Evolutionary conservation across 768 basidiomycete species (phyloP).

Genomic region (Rhodotorula graminis): DNA sequence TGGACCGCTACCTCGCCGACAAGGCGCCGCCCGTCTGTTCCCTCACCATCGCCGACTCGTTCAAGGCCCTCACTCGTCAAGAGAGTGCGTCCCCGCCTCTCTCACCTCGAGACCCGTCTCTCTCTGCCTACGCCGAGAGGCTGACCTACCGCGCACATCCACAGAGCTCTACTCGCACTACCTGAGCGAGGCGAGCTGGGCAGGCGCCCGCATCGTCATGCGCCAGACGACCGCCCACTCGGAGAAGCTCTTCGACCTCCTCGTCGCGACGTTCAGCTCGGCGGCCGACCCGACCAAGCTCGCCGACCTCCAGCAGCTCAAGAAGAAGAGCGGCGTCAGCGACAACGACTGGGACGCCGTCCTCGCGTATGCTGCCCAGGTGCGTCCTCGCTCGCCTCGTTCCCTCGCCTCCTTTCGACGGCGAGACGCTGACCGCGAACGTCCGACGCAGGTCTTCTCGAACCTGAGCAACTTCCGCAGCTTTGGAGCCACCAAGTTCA

Average conservation of each 20-base stretch:
- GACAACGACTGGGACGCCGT: constrained; percentile 64
- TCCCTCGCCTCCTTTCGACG: no score
- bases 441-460: constrained; percentile 47
- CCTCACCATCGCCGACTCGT: constrained; percentile 64
- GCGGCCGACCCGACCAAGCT: constrained; percentile 13
- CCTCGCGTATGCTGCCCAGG: constrained; percentile 70
- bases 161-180: constrained; percentile 66
- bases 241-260: constrained; percentile 41
- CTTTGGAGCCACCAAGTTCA: constrained; percentile 80
- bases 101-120: neutral
- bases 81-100: constrained; percentile 51
- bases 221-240: constrained; percentile 19
- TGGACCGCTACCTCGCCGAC: constrained; percentile 2
- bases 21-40: constrained; percentile 64
- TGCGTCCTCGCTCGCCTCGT: constrained; percentile 38
- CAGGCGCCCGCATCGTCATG: constrained; percentile 68
- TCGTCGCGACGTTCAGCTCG: constrained; percentile 38
- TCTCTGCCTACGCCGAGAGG: neutral
- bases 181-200: constrained; percentile 58
- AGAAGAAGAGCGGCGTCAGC: constrained; percentile 56
- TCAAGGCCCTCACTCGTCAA: constrained; percentile 57
- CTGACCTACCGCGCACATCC: neutral
- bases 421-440: no score
- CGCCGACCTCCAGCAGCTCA: constrained; percentile 55
- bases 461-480: constrained; percentile 60